Conservation (phyloP, 1,284 basidiomycete genomes). For the Sparassis latifolia region DNA sequence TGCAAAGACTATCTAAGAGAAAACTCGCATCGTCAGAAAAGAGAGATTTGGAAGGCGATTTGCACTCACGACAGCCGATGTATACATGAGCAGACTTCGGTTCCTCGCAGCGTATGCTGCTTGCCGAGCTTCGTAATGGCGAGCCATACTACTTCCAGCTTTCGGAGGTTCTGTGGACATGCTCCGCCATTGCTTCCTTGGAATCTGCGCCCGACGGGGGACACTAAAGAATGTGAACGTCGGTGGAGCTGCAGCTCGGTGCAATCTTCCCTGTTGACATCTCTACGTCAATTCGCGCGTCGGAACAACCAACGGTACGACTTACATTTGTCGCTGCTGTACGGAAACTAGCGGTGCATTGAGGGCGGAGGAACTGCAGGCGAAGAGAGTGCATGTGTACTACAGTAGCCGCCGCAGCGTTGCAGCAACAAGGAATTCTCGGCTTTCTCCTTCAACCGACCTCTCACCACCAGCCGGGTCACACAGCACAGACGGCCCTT, state of each 20-base stretch:
- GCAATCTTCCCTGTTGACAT: neutral
- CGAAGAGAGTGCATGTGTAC: too few species aligned
- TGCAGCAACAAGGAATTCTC: conserved; percentile 6
- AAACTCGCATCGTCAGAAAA: neutral
- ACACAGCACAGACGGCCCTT: neutral
- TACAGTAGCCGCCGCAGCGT: conserved; percentile 1
- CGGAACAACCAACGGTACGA: neutral
- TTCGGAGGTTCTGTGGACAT: conserved; percentile 8
- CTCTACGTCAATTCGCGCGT: neutral
- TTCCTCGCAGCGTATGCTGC: conserved; percentile 49
- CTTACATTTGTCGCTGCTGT: conserved; percentile 6
- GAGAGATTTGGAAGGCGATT: neutral
- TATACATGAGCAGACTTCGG: conserved; percentile 73
- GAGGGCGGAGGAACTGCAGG: neutral
- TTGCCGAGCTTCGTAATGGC: conserved; percentile 19
- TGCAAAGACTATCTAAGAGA: conserved; percentile 67
- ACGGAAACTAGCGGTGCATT: conserved; percentile 4
- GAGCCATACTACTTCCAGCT: too few species aligned
- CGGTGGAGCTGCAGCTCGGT: neutral
- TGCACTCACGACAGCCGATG: conserved; percentile 62
- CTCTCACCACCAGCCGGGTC: neutral
- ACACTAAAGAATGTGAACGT: too few species aligned
- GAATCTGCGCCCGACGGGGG: too few species aligned
- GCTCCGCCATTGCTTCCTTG: too few species aligned
- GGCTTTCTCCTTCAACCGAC: conserved; percentile 1